phyloP scores from a whole-genome alignment of 371 early-diverging fungal genomes.

The Mucor saturninus region DNA sequence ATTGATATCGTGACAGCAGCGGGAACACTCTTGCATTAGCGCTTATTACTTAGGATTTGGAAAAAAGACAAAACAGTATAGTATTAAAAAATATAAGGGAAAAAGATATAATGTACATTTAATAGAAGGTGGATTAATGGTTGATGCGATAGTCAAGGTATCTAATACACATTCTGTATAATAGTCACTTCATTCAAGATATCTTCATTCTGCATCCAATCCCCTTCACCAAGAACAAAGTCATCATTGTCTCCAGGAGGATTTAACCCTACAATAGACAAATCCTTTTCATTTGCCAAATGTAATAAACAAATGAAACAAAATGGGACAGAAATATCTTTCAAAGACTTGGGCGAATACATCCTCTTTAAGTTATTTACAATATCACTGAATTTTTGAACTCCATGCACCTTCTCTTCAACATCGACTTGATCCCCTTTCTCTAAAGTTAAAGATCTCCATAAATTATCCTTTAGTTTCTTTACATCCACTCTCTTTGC shows the following conservation, averaged over 20 bases:
- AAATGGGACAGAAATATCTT: slow-evolving; percentile 93
- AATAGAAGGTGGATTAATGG: background rate
- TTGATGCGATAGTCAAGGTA: background rate
- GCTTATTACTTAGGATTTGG: too few relatives aligned
- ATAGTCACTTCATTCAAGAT: slow-evolving; percentile 45
- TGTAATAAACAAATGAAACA: slow-evolving; percentile 97
- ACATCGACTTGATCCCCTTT: background rate
- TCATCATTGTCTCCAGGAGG: slow-evolving; percentile 31
- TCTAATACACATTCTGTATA: slow-evolving; percentile 26
- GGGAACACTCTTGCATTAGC: too few relatives aligned
- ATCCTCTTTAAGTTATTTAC: slow-evolving; percentile 68
- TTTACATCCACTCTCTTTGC: slow-evolving; percentile 96
- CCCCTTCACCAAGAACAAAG: slow-evolving; percentile 47
- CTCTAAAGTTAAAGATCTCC: slow-evolving; percentile 62
- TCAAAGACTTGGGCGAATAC: slow-evolving; percentile 78
- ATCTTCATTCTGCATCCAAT: slow-evolving; percentile 32
- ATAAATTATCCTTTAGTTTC: slow-evolving; percentile 92
- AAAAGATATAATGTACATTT: too few relatives aligned
- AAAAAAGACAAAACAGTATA: too few relatives aligned
- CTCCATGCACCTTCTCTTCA: slow-evolving; percentile 50
- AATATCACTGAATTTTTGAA: slow-evolving; percentile 74
- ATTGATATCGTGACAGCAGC: too few relatives aligned
- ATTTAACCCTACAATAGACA: slow-evolving; percentile 41
- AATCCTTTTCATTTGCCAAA: slow-evolving; percentile 91
- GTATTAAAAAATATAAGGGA: too few relatives aligned